Evolutionary conservation across 495 filamentous ascomycete species (phyloP), one percentile per base, ranked within the genome.

Genomic region (Xylaria intraflava): DNA sequence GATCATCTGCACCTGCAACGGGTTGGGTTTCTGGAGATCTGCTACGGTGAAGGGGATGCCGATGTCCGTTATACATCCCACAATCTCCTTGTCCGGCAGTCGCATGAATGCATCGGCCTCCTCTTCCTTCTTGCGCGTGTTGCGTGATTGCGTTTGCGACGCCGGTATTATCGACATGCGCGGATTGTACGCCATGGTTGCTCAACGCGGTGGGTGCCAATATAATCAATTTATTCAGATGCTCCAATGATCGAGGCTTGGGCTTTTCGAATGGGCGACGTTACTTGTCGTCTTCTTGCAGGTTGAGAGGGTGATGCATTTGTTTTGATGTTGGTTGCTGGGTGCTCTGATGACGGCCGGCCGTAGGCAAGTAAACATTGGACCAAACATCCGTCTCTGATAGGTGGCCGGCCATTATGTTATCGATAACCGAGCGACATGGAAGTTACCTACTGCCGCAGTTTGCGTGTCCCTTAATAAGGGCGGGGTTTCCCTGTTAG

Each of bases 1-100:
- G 30, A 98, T 87, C 78, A 89, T 87, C 70, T 97, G 94, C 43
- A 95, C 90, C 60, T 94, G 89, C 50, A 89, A 82, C 10, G 94
- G 84, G 59, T 95, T 93, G 4, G 93, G 93, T 64, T 95, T 97
- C 55, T 90, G 82, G 31, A 98, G 78, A 71, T 98, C 93, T 56
- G 87, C 85, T n/a, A 86, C 72, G 1, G 81, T 85, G 69, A 96
- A 96, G 3, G 81, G 80, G 47, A 98, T 87, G 41, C 90, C 91
- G 51, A 97, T 93, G 66, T 97, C 93, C 69, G 83, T 91, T 74
- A 98, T 95, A 69, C 93, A 98, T 63, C 87, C 90, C 62, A 90
- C 89, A 49, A 98, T 96, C 67, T 97, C 93, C 59, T 79, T 81
- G 64, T 96, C 90, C 17, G 78, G 68, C 69, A 96, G 74, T 55